Evolutionary conservation across 1,284 basidiomycete species (phyloP).

Genomic region (Apiotrichum gracile): DNA sequence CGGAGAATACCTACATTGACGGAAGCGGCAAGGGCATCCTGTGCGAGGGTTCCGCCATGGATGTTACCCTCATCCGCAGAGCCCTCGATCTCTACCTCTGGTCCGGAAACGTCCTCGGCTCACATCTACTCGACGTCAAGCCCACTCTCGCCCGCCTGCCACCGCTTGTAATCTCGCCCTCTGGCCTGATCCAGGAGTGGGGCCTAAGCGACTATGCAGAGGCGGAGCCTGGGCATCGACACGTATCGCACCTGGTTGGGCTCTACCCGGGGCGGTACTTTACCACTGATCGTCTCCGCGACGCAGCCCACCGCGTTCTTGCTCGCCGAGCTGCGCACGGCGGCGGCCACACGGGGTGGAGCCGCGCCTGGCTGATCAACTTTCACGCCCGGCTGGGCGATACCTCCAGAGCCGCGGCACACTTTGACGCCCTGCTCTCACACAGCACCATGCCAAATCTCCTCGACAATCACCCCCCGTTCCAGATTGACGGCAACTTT

Average conservation of each 20-base stretch:
- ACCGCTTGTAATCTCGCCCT: neutral
- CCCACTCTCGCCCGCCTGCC: neutral
- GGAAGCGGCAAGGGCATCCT: neutral
- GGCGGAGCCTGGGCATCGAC: constrained; percentile 7
- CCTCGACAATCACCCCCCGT: constrained; percentile 10
- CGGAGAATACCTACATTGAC: constrained; percentile 8
- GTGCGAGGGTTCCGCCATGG: constrained; percentile 12
- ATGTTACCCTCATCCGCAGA: constrained; percentile 4
- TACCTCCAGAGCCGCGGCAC: neutral
- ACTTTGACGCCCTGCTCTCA: neutral
- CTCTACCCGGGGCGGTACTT: constrained; percentile 7
- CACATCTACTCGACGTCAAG: neutral
- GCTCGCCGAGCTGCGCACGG: neutral
- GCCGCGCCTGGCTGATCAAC: constrained; percentile 5
- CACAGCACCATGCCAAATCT: constrained; percentile 8
- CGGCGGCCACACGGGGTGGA: constrained; percentile 8
- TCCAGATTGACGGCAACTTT: constrained; percentile 15
- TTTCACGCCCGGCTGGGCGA: constrained; percentile 8
- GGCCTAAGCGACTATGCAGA: neutral
- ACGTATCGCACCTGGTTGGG: constrained; percentile 7
- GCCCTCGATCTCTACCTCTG: neutral
- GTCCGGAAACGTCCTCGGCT: neutral
- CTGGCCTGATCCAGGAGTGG: constrained; percentile 9
- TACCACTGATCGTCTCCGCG: neutral
- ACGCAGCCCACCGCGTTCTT: neutral